Percentiles rank a stretch among this genome's conserved stretches.
Evolutionary conservation across 768 basidiomycete genomes (phyloP).

Genomic region (Boletus huronensis): DNA sequence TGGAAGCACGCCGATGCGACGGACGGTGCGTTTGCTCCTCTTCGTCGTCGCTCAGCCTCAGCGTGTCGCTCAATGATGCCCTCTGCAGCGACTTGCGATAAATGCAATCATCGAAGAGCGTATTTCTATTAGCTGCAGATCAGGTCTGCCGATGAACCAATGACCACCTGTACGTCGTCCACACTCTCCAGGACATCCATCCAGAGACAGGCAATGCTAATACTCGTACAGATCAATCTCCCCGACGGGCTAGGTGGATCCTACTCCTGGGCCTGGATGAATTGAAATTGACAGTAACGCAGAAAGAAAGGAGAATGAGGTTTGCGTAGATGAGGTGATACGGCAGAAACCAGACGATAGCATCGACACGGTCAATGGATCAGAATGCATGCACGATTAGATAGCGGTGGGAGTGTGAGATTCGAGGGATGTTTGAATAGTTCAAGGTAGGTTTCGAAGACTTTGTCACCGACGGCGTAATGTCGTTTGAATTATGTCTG

Average conservation of each 20-base stretch:
- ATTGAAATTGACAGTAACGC: neutral
- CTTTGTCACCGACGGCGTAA: conserved; percentile 11
- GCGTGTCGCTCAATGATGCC: neutral
- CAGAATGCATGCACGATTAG: neutral
- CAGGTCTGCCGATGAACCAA: conserved; percentile 87
- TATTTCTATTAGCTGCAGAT: conserved; percentile 98
- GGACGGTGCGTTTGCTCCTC: conserved; percentile 54
- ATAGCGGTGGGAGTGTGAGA: neutral
- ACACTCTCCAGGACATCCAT: neutral
- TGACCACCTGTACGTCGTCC: conserved; percentile 48
- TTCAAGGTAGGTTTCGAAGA: neutral
- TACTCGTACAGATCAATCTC: conserved; percentile 4
- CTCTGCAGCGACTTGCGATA: conserved; percentile 51
- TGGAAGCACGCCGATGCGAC: conserved; percentile 94
- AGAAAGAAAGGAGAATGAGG: neutral
- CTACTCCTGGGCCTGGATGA: neutral
- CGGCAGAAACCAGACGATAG: conserved; percentile 1
- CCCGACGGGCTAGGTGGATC: neutral
- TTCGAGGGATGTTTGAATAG: neutral
- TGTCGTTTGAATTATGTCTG: conserved; percentile 2
- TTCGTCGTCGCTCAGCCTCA: neutral
- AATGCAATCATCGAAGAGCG: conserved; percentile 82
- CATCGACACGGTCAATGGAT: neutral
- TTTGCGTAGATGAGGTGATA: neutral
- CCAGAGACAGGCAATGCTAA: neutral